These are phyloP conservation scores for Boletus sensibilis DNA, from an alignment of 768 basidiomycete species.

Conservation along the genomic window DNA sequence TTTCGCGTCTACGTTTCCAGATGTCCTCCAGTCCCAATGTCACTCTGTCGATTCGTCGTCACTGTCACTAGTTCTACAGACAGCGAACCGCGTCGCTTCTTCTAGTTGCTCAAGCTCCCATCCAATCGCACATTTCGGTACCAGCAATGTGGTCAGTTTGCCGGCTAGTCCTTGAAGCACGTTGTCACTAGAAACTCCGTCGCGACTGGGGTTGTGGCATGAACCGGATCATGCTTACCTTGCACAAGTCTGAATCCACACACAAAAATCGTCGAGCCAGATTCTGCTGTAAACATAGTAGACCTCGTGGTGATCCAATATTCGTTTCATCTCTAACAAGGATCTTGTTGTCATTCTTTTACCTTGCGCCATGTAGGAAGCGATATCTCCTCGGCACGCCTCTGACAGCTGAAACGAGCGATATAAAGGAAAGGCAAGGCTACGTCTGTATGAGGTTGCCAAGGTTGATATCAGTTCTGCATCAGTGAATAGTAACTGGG, in stretches of 20 bases:
- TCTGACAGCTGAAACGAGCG: constrained; percentile 76
- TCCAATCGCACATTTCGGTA: constrained; percentile 58
- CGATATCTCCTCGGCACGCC: constrained; percentile 64
- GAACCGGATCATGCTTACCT: constrained; percentile 46
- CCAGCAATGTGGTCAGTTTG: constrained; percentile 37
- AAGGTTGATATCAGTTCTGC: constrained; percentile 53
- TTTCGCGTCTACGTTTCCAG: constrained; percentile 7
- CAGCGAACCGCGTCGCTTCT: constrained; percentile 42
- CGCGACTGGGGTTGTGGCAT: neutral
- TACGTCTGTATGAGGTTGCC: constrained; percentile 67
- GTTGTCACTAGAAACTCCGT: constrained; percentile 50
- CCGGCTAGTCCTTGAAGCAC: constrained; percentile 46
- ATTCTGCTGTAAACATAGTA: constrained; percentile 89
- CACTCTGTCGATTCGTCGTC: constrained; percentile 59
- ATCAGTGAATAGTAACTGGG: constrained; percentile 32
- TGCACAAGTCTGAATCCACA: constrained; percentile 74
- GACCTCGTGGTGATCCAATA: constrained; percentile 79
- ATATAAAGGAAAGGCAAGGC: constrained; percentile 74
- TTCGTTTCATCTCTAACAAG: constrained; percentile 67
- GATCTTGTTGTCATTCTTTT: constrained; percentile 61
- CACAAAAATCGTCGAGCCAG: constrained; percentile 83
- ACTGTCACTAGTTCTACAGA: constrained; percentile 54
- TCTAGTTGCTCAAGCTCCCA: constrained; percentile 76
- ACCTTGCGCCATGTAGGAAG: constrained; percentile 54
- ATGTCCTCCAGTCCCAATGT: constrained; percentile 19